phyloP scores from a whole-genome alignment of 352 stramenopile genomes.

The Globisporangium cederbergense region DNA sequence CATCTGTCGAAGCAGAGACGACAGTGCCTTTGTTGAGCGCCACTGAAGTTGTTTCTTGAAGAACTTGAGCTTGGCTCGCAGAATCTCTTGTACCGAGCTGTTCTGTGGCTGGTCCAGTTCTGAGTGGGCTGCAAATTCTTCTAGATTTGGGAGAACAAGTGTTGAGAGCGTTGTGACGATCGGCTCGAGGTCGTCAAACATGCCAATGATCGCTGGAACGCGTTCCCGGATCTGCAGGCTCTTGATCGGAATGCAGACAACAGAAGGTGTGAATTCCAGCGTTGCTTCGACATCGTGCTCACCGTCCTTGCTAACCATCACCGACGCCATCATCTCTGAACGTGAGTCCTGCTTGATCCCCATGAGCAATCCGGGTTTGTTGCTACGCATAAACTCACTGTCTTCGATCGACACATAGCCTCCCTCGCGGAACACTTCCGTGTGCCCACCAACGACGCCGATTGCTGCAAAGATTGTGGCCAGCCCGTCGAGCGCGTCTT shows the following conservation, averaged over 20 bases:
- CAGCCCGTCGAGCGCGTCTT: conserved; percentile 60
- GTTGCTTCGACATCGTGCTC: neutral
- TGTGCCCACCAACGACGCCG: conserved; percentile 66
- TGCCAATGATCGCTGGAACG: conserved; percentile 68
- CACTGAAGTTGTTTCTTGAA: conserved; percentile 83
- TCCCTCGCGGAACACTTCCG: conserved; percentile 69
- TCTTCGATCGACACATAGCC: conserved; percentile 51
- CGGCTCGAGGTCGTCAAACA: conserved; percentile 70
- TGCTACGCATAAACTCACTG: conserved; percentile 27
- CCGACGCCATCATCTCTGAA: conserved; percentile 32
- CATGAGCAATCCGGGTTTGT: conserved; percentile 25
- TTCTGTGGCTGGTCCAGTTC: conserved; percentile 69
- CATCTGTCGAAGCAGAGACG: conserved; percentile 70
- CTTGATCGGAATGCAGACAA: conserved; percentile 38
- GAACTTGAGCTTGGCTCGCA: conserved; percentile 52
- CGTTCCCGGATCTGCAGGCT: conserved; percentile 62
- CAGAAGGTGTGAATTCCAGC: conserved; percentile 3
- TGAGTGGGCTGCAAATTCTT: conserved; percentile 27
- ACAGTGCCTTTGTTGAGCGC: conserved; percentile 70
- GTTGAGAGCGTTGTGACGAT: conserved; percentile 52
- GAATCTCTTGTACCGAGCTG: conserved; percentile 50
- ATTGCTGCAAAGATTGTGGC: conserved; percentile 60
- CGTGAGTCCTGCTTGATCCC: conserved; percentile 40
- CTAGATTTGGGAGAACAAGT: conserved; percentile 36
- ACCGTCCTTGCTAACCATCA: conserved; percentile 12